Evolutionary conservation across 495 filamentous ascomycete species (phyloP), one percentile per base, ranked within the genome.

Genomic region (Barbatosphaeria neglecta): DNA sequence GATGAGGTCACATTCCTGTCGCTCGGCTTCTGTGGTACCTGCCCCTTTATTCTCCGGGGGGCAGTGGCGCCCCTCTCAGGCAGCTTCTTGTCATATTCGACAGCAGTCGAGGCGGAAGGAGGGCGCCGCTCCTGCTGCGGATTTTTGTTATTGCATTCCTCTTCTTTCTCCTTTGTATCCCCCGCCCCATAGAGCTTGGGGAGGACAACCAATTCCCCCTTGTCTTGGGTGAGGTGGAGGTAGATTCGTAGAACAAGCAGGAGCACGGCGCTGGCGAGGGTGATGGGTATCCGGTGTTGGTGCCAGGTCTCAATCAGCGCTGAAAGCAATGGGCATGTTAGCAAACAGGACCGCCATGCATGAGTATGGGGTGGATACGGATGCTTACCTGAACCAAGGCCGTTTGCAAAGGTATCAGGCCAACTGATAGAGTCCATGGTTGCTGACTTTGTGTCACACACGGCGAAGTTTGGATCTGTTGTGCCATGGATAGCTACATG

Each of bases 221-320:
- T 54, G 33, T 37, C 35, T 33, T 58, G 47, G 16, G 60, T 63
- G 20, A 52, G 51, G 39, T 69, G 63, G 19, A 77, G 52, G 45
- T 68, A 65, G 25, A 65, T 55, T 37, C 68, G 67, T 11, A 69
- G 44, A 8, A 64, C 49, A 13, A 59, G 50, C 13, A 75, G 51
- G 22, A 62, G 45, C 7, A 61, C 54, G 31, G 69, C 59, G 15
- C 57, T 60, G 43, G 67, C 57, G 17, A 74, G 48, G 18, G 80
- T 56, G n/a, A 81, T 68, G 2, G 68, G 61, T 20, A 72, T 59
- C 33, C 77, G 66, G 55, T 75, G 61, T 24, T 60, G 49, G 56
- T 80, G 77, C 77, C 77, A 81, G 19, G 74, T 48, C 48, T 69
- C 69, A 23, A 79, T 54, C 35, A 69, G 53, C 48, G 69, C 77